phyloP scores from a whole-genome alignment of 805 yeast species.

The Saturnispora mendoncae region DNA sequence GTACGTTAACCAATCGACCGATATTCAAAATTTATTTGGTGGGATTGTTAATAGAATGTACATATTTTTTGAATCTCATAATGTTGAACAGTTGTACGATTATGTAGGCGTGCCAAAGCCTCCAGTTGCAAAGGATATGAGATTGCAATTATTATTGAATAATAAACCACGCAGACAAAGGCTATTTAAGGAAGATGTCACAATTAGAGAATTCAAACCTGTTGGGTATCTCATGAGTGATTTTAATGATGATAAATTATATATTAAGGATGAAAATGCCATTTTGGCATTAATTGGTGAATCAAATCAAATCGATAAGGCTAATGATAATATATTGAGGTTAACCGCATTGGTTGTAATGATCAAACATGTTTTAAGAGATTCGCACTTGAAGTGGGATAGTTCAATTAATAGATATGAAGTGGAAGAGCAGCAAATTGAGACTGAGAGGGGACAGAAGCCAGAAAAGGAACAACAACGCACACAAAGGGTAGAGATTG shows the following conservation, averaged over 20 bases:
- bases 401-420: conserved; percentile 1
- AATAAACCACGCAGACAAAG: conserved; percentile 40
- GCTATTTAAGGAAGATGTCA: conserved; percentile 57
- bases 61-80: conserved; percentile 6
- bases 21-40: conserved; percentile 5
- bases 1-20: conserved; percentile 21
- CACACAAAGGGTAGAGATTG: too few relatives aligned
- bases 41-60: conserved; percentile 6
- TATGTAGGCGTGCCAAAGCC: conserved; percentile 4
- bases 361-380: conserved; percentile 23
- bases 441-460: too few relatives aligned
- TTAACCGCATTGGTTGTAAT: conserved; percentile 28
- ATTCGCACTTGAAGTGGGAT: conserved; percentile 24
- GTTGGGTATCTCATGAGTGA: conserved; percentile 48
- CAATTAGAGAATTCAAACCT: conserved; percentile 50
- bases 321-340: conserved; percentile 29
- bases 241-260: conserved; percentile 47
- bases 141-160: conserved; percentile 12
- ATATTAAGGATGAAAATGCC: conserved; percentile 25
- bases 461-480: too few relatives aligned
- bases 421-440: not conserved
- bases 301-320: conserved; percentile 2
- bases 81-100: conserved; percentile 4
- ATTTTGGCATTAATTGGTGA: conserved; percentile 30
- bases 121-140: conserved; percentile 1